These are phyloP conservation scores for Tricholoma furcatifolium DNA, from an alignment of 768 basidiomycete genomes.

Conservation along the genomic window DNA sequence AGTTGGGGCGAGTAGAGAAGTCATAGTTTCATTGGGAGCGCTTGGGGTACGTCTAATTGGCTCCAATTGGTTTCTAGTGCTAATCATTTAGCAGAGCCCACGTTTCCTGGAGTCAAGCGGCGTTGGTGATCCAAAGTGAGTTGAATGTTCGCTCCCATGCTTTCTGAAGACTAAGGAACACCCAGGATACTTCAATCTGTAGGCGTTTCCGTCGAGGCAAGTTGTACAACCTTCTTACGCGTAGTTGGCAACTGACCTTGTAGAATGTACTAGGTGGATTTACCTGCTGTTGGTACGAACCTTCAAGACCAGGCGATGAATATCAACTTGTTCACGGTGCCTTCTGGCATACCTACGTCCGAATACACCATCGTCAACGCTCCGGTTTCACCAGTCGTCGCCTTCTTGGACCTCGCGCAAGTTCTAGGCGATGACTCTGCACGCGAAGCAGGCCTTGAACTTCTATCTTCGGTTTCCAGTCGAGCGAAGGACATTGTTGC, in stretches of 20 bases:
- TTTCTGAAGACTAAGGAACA: neutral
- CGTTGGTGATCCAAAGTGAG: slow-evolving; percentile 11
- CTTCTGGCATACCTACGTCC: neutral
- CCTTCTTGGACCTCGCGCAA: slow-evolving; percentile 12
- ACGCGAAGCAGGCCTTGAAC: neutral
- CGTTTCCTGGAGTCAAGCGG: slow-evolving; percentile 15
- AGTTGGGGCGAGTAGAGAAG: neutral
- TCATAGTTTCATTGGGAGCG: slow-evolving; percentile 13
- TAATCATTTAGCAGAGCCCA: slow-evolving; percentile 3
- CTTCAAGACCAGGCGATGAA: slow-evolving; percentile 15
- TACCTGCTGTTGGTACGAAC: slow-evolving; percentile 17
- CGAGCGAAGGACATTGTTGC: slow-evolving; percentile 13
- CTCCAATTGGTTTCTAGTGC: neutral
- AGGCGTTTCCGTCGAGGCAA: slow-evolving; percentile 9
- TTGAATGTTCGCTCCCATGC: neutral
- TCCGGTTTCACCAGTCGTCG: slow-evolving; percentile 3
- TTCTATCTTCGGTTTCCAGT: neutral
- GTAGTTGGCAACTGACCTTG: neutral
- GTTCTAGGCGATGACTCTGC: slow-evolving; percentile 5
- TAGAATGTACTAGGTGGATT: slow-evolving; percentile 4
- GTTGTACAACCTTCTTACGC: neutral
- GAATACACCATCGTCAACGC: slow-evolving; percentile 7
- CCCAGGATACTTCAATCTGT: slow-evolving; percentile 6
- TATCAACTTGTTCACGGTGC: neutral
- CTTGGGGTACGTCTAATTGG: slow-evolving; percentile 2